Percentiles rank a stretch among this genome's conserved stretches.
phyloP scores from a whole-genome alignment of 306 rosid genomes.

The Senna tora region DNA sequence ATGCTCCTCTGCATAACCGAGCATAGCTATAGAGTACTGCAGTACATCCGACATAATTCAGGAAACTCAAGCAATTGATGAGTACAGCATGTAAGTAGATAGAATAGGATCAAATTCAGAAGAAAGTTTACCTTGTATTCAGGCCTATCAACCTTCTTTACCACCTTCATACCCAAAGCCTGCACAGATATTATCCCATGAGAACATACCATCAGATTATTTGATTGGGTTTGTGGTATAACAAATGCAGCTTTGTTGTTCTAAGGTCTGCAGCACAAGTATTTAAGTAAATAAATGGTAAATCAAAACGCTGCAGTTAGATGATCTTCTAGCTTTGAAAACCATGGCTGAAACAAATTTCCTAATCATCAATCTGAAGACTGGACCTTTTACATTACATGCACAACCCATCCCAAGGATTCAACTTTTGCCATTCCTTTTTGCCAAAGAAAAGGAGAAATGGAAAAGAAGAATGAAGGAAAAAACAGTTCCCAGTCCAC shows the following conservation, averaged over 20 bases:
- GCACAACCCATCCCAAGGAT: conserved; percentile 6
- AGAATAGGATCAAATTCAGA: not conserved
- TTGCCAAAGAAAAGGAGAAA: not conserved
- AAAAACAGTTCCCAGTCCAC: not conserved
- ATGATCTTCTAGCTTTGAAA: conserved; percentile 22
- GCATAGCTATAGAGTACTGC: conserved; percentile 82
- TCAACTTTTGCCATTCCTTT: not conserved
- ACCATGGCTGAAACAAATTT: not conserved
- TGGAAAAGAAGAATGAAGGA: not conserved
- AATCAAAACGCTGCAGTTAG: not conserved
- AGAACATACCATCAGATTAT: conserved; percentile 9
- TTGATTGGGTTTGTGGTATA: conserved; percentile 22
- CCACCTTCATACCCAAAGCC: conserved; percentile 84
- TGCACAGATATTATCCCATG: conserved; percentile 39
- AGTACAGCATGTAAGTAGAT: not conserved
- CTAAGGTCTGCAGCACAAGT: conserved; percentile 18
- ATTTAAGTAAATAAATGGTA: conserved; percentile 18
- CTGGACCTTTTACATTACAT: conserved; percentile 6
- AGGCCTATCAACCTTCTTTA: conserved; percentile 80
- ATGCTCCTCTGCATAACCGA: conserved; percentile 87
- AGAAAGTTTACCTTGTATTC: conserved; percentile 71
- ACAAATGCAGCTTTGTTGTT: conserved; percentile 6
- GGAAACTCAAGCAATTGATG: conserved; percentile 8
- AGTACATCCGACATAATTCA: conserved; percentile 34
- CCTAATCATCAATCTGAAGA: conserved; percentile 21